Conservation (phyloP, 208 protist species). For the Borovskyia barvae region DNA sequence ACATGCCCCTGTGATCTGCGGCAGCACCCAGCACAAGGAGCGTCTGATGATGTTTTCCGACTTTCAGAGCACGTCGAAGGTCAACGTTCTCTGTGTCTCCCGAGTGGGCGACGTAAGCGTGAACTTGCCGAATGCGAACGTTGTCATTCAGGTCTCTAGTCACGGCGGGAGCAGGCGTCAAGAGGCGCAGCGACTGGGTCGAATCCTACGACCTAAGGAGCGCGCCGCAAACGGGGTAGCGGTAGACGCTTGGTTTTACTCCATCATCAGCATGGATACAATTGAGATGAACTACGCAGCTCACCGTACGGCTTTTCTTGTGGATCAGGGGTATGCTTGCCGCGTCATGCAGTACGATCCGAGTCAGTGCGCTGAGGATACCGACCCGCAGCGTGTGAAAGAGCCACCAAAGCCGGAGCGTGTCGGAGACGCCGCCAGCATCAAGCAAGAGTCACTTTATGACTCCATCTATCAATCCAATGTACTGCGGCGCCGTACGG, state of each 20-base stretch:
- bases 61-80: conserved; percentile 88
- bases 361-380: background rate
- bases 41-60: conserved; percentile 93
- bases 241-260: conserved; percentile 99
- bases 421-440: conserved; percentile 65
- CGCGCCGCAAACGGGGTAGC: conserved; percentile 62
- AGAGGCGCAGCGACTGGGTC: conserved; percentile 96
- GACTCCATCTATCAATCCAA: conserved; percentile 25
- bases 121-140: conserved; percentile 98
- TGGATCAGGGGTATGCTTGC: conserved; percentile 94
- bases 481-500: conserved; percentile 8
- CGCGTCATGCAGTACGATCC: conserved; percentile 76
- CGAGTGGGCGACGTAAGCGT: conserved; percentile 97
- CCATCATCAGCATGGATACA: conserved; percentile 96
- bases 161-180: conserved; percentile 95
- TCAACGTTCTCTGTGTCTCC: conserved; percentile 97
- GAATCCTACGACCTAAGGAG: conserved; percentile 93
- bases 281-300: conserved; percentile 96
- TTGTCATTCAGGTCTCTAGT: conserved; percentile 98
- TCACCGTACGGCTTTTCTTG: conserved; percentile 98
- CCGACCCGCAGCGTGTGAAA: too few species aligned
- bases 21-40: conserved; percentile 91
- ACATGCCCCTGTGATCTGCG: conserved; percentile 91
- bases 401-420: conserved; percentile 18
- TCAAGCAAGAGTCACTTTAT: conserved; percentile 73